A percentile compares a stretch with the other conserved stretches of the same genome.
These are phyloP conservation scores for Alternaria conjuncta DNA, from an alignment of 2,329 filamentous ascomycete species.

Conservation along the genomic window DNA sequence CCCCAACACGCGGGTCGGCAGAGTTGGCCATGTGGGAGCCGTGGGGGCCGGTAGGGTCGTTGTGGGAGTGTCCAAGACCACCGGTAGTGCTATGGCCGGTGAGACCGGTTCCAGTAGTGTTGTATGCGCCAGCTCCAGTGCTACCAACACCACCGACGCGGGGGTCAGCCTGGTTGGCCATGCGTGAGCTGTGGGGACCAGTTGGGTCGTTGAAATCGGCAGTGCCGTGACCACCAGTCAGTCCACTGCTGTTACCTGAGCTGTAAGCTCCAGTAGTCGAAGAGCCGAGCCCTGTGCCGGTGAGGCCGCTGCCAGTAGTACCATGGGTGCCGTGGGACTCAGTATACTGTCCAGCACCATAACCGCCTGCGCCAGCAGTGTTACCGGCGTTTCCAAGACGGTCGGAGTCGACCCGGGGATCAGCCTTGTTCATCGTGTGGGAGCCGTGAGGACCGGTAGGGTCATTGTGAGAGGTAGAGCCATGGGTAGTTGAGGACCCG, in stretches of 20 bases:
- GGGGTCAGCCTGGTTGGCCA: slow-evolving; percentile 38
- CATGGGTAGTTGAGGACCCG: slow-evolving; percentile 27
- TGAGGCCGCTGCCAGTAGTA: slow-evolving; percentile 12
- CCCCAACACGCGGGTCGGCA: slow-evolving; percentile 36
- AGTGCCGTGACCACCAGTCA: not conserved
- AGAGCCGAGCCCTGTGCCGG: slow-evolving; percentile 7
- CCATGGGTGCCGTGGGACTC: slow-evolving; percentile 12
- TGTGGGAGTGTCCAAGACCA: not conserved
- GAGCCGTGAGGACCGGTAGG: slow-evolving; percentile 7
- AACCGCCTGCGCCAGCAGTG: slow-evolving; percentile 32
- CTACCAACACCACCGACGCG: slow-evolving; percentile 16
- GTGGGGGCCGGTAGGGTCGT: slow-evolving; percentile 47
- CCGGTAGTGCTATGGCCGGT: not conserved
- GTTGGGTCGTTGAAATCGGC: slow-evolving; percentile 38
- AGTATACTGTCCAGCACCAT: slow-evolving; percentile 16
- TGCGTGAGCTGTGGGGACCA: slow-evolving; percentile 41
- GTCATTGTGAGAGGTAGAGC: slow-evolving; percentile 26
- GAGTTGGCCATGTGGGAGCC: slow-evolving; percentile 22
- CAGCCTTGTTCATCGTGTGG: slow-evolving; percentile 35
- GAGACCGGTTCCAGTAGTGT: not conserved
- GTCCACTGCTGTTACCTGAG: slow-evolving; percentile 12
- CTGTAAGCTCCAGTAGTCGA: slow-evolving; percentile 15
- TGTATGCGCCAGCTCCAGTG: not conserved
- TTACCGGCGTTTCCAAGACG: slow-evolving; percentile 37
- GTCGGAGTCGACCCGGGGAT: slow-evolving; percentile 47